Evolutionary conservation across 2,329 filamentous ascomycete genomes (phyloP), one percentile per base, ranked within the genome.

Genomic region (Ophiostoma himal-ulmi): DNA sequence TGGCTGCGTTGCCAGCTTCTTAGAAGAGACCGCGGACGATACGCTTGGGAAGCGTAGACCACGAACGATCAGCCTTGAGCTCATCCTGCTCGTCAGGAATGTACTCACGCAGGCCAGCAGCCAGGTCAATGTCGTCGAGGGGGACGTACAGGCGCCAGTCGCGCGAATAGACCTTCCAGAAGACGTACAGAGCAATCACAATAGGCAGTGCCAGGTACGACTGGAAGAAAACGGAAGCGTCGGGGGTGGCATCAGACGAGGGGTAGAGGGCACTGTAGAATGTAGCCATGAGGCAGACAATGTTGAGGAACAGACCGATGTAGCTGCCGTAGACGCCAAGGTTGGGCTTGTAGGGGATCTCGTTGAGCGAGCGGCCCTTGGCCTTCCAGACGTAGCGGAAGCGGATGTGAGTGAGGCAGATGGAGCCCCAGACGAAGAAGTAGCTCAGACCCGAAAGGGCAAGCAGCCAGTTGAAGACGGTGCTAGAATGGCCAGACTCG

Each of bases 381-480:
- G 81, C 78, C 72, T 83, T 81, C 88, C 88, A 90, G 17, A 82
- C 87, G 64, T 83, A 78, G 71, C 88, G 85, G 84, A 90, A 90
- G 65, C 86, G 85, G 76, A 90, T 89, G 76, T 90, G 87, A 0
- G 86, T 83, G 2, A 87, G 78, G 77, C 87, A 89, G 76, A 89
- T 88, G 71, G 84, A 89, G 48, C 86, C 88, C 91, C 91, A 94
- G 36, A 90, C 90, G 79, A 93, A 91, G 78, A 94, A 87, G 72
- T 87, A 89, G 2, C 88, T 87, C 11, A 93, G 85, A 68, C 90
- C 91, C 0, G 89, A 91, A 26, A 94, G 84, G 0, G 91, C 85
- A 52, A 92, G 82, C 69, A 91, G 83, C 88, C 88, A 91, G 75
- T 81, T 82, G 80, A 90, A 90, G 72, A 87, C 82, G 0, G 79